Conservation (phyloP, 148 eudicot species). For the Beta vulgaris region DNA sequence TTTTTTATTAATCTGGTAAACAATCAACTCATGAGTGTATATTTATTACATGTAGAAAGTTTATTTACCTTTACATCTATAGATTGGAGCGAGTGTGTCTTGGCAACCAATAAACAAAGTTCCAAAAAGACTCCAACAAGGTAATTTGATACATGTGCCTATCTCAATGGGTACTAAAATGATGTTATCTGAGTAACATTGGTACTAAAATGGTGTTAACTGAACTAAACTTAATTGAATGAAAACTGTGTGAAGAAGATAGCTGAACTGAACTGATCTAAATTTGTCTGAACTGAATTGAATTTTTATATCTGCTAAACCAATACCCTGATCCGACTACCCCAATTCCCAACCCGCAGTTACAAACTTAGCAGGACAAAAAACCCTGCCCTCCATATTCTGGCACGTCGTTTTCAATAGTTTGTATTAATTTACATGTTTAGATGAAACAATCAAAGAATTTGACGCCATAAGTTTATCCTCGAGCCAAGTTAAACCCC, state of each 20-base stretch:
- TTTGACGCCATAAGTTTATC: conserved; percentile 56
- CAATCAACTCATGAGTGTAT: conserved; percentile 11
- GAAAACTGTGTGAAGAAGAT: no score
- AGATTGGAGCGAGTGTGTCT: conserved; percentile 24
- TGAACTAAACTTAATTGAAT: no score
- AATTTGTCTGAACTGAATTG: no score
- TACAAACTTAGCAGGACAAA: conserved; percentile 74
- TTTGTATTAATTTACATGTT: conserved; percentile 50
- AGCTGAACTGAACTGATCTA: no score
- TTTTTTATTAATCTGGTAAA: background rate
- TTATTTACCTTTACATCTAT: conserved; percentile 36
- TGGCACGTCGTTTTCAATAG: conserved; percentile 61
- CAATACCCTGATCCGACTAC: conserved; percentile 81
- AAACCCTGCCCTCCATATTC: conserved; percentile 69
- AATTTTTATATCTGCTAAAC: conserved; percentile 46
- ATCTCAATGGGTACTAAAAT: no score
- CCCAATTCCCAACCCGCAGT: conserved; percentile 92
- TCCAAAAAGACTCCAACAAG: no score
- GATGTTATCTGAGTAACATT: no score
- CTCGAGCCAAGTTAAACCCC: conserved; percentile 91
- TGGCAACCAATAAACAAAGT: no score
- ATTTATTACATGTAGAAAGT: conserved; percentile 17
- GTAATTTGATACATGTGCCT: no score
- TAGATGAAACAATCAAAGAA: conserved; percentile 33
- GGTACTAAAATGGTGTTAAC: no score